These are phyloP conservation scores for Penicillium steckii DNA, from an alignment of 495 filamentous ascomycete genomes.

Conservation along the genomic window DNA sequence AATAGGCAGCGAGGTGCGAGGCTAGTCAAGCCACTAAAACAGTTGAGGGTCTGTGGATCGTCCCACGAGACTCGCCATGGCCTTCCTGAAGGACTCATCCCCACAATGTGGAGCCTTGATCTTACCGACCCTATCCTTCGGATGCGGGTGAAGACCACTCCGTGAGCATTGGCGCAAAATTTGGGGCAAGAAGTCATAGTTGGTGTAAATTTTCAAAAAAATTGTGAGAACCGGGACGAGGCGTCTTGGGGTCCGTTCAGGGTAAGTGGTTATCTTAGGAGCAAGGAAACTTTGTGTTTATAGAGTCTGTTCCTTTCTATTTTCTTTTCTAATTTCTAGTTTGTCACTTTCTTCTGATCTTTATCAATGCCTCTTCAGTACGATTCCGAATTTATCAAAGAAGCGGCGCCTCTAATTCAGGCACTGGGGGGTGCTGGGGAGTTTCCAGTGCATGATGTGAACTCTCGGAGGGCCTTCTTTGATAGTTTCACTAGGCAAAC, in stretches of 20 bases:
- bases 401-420: constrained; percentile 9
- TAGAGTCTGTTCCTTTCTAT: no score
- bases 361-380: constrained; percentile 12
- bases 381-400: constrained; percentile 9
- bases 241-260: no score
- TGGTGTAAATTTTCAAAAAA: no score
- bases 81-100: constrained; percentile 1
- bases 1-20: not conserved
- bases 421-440: not conserved
- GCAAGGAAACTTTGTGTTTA: no score
- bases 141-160: not conserved
- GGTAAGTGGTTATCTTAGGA: no score
- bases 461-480: constrained; percentile 4
- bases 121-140: not conserved
- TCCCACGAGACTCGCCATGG: constrained; percentile 1
- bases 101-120: constrained; percentile 2
- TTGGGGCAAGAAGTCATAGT: not conserved
- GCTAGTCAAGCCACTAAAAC: not conserved
- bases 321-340: not conserved
- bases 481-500: not conserved
- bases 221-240: no score
- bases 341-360: not conserved
- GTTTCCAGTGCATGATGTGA: constrained; percentile 10
- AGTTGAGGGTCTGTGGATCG: constrained; percentile 1
- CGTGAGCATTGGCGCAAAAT: not conserved